Conservation (phyloP, 495 filamentous ascomycete genomes). For the Neurospora tetraspora region DNA sequence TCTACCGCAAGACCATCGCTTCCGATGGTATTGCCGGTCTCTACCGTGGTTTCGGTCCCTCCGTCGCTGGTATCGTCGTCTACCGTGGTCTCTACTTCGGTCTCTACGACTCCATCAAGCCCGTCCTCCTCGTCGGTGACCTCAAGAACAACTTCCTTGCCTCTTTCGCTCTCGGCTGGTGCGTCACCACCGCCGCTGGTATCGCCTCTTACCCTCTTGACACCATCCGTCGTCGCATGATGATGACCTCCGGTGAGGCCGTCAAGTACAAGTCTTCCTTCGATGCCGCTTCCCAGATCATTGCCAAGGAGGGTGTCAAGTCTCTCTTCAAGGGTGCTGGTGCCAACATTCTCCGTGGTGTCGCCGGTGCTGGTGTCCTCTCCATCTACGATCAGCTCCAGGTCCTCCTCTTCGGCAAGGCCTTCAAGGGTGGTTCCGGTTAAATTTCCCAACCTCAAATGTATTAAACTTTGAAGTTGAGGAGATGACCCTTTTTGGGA, state of each 20-base stretch:
- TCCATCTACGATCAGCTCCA: conserved; percentile 99
- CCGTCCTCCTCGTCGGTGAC: conserved; percentile 80
- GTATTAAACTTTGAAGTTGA: conserved; percentile 17
- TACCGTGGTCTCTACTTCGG: conserved; percentile 99
- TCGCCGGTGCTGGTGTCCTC: conserved; percentile 99
- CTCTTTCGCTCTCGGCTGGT: conserved; percentile 97
- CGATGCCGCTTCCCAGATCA: conserved; percentile 90
- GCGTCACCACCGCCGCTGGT: conserved; percentile 99
- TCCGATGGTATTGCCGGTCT: conserved; percentile 97
- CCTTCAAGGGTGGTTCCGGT: conserved; percentile 87
- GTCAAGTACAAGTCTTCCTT: conserved; percentile 97
- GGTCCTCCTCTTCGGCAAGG: conserved; percentile 98
- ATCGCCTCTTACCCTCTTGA: conserved; percentile 99
- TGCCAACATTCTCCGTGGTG: conserved; percentile 99
- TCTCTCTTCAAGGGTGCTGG: conserved; percentile 99
- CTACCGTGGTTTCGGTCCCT: conserved; percentile 99
- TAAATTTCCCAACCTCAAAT: conserved; percentile 41
- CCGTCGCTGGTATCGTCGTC: conserved; percentile 95
- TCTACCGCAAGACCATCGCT: conserved; percentile 99
- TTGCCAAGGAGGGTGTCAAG: conserved; percentile 90
- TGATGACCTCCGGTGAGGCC: conserved; percentile 97
- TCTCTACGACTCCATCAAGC: conserved; percentile 99
- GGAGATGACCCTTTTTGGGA: conserved; percentile 24
- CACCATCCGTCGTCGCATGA: conserved; percentile 99
- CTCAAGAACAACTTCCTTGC: conserved; percentile 98